Evolutionary conservation across 805 yeast genomes (phyloP), one percentile per base, ranked within the genome.

Genomic region (Candida lessepsii): DNA sequence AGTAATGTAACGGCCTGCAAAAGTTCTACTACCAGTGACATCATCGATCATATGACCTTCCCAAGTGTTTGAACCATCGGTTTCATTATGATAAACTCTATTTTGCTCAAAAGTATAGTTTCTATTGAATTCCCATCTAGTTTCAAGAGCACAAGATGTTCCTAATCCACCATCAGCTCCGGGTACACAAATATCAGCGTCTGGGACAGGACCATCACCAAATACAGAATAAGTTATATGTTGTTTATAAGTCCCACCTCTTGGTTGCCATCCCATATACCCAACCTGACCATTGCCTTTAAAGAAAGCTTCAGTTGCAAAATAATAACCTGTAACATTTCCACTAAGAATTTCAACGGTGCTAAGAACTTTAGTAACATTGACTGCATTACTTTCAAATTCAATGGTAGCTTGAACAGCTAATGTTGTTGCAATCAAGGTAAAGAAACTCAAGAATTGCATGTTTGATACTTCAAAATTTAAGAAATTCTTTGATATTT

Each of bases 151-250:
- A 28, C 48, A 47, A 3, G 47, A 45, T 9, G 36, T 39, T 3
- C 48, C 48, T n/a, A 30, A n/a, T 1, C 48, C 46, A n/a, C 40
- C 41, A 37, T 44, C 50, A 3, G 50, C 49, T n/a, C 50, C 50
- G 20, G 16, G 19, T 10, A 10, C 3, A 28, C 49, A 47, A 29
- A 35, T 16, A 11, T n/a, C n/a, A n/a, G n/a, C n/a, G n/a, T n/a
- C n/a, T n/a, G n/a, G n/a, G n/a, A 11, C 6, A 18, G 46, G 40
- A 9, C 41, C 41, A 2, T 35, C 24, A 16, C 49, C 46, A 39
- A 44, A 44, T 2, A 30, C 47, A 25, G 47, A 42, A 30, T 27
- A 46, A 11, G 46, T 27, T 32, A 44, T 34, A 26, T 46, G 48
- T 24, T 46, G 48, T 2, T 21, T 14, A 3, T 24, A 9, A 18